Conservation (phyloP, 495 filamentous ascomycete species). For the Aspergillus coremiiformis region DNA sequence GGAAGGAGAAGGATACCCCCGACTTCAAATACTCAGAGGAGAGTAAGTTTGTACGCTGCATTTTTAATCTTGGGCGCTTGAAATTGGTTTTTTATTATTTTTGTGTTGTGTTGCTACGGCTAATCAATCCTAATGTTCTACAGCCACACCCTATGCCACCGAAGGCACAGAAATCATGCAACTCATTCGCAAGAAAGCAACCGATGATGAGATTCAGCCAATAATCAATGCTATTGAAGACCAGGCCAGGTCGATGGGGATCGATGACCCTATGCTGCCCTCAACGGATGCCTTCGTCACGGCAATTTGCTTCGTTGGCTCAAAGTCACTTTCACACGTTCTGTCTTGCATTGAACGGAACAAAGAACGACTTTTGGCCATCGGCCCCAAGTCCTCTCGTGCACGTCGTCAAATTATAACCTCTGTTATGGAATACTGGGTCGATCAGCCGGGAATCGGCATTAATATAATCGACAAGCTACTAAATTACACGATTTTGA, state of each 20-base stretch:
- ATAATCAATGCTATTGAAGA: conserved; percentile 70
- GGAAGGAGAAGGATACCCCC: conserved; percentile 87
- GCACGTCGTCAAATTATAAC: conserved; percentile 83
- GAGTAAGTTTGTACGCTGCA: conserved; percentile 44
- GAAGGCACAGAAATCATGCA: conserved; percentile 73
- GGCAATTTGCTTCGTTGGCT: conserved; percentile 81
- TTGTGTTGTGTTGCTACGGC: no score
- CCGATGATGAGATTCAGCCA: conserved; percentile 71
- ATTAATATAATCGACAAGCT: conserved; percentile 94
- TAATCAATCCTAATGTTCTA: conserved; percentile 10
- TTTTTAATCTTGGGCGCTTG: neutral
- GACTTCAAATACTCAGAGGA: conserved; percentile 85
- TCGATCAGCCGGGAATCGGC: conserved; percentile 83
- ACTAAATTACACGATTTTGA: conserved; percentile 92
- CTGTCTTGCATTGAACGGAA: conserved; percentile 92
- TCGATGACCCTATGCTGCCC: conserved; percentile 65
- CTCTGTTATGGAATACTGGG: conserved; percentile 89
- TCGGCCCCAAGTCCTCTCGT: conserved; percentile 61
- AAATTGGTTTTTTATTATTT: no score
- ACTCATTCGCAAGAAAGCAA: conserved; percentile 74
- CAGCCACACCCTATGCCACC: conserved; percentile 70
- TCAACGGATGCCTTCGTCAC: conserved; percentile 93
- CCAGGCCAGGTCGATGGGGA: conserved; percentile 56
- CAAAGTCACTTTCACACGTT: conserved; percentile 92
- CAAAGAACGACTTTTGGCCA: conserved; percentile 79